A percentile compares a stretch with the other conserved stretches of the same genome.
Conservation (phyloP, 805 yeast species). For the Yarrowia deformans region DNA sequence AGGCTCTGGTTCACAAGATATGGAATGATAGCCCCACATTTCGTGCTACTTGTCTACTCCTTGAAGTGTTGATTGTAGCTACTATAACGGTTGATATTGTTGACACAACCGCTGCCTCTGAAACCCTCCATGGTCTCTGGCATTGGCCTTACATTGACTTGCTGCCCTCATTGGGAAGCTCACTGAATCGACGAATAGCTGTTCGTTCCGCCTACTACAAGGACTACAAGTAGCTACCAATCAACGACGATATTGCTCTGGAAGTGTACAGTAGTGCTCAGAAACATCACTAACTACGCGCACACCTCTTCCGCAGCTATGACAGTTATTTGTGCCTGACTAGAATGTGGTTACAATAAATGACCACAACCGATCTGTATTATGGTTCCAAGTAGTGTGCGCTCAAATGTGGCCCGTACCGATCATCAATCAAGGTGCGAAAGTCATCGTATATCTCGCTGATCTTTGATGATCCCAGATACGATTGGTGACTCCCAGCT, state of each 20-base stretch:
- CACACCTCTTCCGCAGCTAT: not conserved
- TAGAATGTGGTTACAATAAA: slow-evolving; percentile 5
- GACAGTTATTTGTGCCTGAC: slow-evolving; percentile 5
- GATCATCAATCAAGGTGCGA: slow-evolving; percentile 3
- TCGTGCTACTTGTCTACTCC: not conserved
- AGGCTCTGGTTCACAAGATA: not conserved
- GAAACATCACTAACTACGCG: not conserved
- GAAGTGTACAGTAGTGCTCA: not conserved
- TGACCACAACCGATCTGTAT: not conserved
- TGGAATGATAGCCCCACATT: not conserved
- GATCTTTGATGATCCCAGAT: slow-evolving; percentile 4
- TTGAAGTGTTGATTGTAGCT: not conserved
- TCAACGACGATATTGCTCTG: slow-evolving; percentile 14
- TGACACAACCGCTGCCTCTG: not conserved
- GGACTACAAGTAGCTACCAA: too few species aligned
- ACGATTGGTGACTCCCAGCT: slow-evolving; percentile 1
- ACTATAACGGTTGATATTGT: not conserved
- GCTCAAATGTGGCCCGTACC: not conserved
- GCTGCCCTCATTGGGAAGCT: not conserved
- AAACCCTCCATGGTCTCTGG: too few species aligned
- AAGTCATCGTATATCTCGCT: slow-evolving; percentile 20
- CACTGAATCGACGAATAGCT: not conserved
- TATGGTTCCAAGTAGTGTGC: slow-evolving; percentile 3
- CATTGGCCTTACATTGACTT: too few species aligned
- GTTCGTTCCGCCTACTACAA: not conserved